Conservation (phyloP, 2,329 filamentous ascomycete genomes). For the Phialemonium atrogriseum region DNA sequence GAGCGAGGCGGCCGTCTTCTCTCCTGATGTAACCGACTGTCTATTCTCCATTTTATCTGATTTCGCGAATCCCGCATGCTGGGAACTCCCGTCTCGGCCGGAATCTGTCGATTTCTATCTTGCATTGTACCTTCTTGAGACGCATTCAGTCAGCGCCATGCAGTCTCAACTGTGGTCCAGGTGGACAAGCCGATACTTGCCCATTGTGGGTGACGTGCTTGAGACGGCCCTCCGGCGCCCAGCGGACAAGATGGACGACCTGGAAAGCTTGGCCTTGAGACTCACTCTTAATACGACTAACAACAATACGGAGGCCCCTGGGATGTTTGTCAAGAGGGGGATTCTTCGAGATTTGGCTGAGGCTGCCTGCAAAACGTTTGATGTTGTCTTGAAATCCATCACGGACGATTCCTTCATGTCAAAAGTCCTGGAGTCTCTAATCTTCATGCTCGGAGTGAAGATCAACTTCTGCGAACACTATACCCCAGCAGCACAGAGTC, state of each 20-base stretch:
- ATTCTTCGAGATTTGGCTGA: conserved; percentile 41
- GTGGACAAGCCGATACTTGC: conserved; percentile 43
- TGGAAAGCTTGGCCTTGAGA: conserved; percentile 48
- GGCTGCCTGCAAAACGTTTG: conserved; percentile 44
- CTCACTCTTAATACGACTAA: conserved; percentile 83
- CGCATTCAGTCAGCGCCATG: conserved; percentile 39
- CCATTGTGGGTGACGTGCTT: conserved; percentile 40
- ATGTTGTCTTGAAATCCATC: conserved; percentile 36
- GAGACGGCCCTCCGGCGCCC: conserved; percentile 27
- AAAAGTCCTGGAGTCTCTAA: conserved; percentile 57
- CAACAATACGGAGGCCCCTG: conserved; percentile 62
- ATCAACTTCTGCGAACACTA: conserved; percentile 85
- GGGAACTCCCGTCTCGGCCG: conserved; percentile 24
- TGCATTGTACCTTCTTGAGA: conserved; percentile 42
- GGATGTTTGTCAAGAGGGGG: conserved; percentile 55
- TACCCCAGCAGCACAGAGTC: conserved; percentile 45
- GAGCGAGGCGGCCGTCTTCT: conserved; percentile 40
- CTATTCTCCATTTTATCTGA: conserved; percentile 37
- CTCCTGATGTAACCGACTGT: conserved; percentile 35
- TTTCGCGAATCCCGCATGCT: conserved; percentile 23
- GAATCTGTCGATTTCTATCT: conserved; percentile 33
- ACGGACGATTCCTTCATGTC: conserved; percentile 38
- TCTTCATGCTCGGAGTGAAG: conserved; percentile 71
- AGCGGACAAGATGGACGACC: conserved; percentile 26
- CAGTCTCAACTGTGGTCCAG: conserved; percentile 30